phyloP scores from a whole-genome alignment of 192 early-diverging fungal species.

The Rhizoclosmatium globosum region DNA sequence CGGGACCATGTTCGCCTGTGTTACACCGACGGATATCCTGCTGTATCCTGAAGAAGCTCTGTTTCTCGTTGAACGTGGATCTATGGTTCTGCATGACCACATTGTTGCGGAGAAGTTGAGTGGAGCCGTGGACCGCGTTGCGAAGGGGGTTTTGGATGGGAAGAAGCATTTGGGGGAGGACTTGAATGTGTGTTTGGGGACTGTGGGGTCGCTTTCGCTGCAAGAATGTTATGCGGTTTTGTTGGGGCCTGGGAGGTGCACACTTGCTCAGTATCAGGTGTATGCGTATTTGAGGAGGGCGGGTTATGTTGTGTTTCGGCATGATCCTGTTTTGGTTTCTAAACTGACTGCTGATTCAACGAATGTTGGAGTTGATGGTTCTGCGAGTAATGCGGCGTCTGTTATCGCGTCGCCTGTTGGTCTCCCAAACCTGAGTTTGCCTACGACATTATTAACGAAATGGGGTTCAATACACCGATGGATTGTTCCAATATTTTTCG shows the following conservation, averaged over 20 bases:
- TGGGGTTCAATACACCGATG: background rate
- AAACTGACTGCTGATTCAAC: background rate
- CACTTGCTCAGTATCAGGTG: constrained; percentile 1
- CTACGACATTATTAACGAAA: background rate
- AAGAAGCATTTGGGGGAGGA: background rate
- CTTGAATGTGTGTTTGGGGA: background rate
- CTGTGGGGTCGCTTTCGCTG: constrained; percentile 9
- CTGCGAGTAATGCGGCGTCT: background rate
- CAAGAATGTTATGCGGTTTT: constrained; percentile 15
- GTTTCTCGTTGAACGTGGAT: constrained; percentile 23
- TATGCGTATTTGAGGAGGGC: constrained; percentile 16
- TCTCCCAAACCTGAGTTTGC: background rate
- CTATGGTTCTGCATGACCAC: background rate
- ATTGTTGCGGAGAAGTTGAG: background rate
- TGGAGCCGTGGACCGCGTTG: background rate
- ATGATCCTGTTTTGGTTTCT: background rate
- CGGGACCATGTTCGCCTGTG: background rate
- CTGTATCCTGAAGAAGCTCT: constrained; percentile 21
- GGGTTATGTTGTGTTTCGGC: constrained; percentile 30
- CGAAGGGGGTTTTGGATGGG: background rate
- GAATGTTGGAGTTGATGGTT: background rate
- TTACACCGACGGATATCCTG: background rate
- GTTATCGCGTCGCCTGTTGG: background rate
- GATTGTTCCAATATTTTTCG: background rate
- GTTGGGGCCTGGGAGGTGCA: background rate